phyloP scores from a whole-genome alignment of 2,329 filamentous ascomycete species.

The Penicillium digitatum region DNA sequence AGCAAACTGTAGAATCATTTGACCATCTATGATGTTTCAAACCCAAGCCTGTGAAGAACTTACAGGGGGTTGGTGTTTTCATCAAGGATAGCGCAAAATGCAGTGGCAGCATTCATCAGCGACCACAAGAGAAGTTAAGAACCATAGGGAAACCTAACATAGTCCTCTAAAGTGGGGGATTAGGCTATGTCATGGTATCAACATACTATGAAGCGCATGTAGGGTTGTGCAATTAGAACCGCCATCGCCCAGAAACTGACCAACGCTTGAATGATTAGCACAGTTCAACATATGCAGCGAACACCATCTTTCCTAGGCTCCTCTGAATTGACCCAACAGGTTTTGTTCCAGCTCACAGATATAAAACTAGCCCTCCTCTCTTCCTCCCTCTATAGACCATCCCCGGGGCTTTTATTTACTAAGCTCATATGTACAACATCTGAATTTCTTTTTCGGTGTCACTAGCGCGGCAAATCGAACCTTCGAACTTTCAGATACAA shows the following conservation, averaged over 20 bases:
- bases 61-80: neutral
- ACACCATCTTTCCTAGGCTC: neutral
- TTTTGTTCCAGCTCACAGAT: neutral
- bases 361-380: neutral
- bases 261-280: neutral
- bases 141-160: neutral
- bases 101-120: too few species aligned
- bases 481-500: too few species aligned
- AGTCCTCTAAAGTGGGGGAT: neutral
- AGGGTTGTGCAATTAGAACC: neutral
- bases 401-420: too few species aligned
- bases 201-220: neutral
- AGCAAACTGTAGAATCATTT: conserved; percentile 11
- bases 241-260: neutral
- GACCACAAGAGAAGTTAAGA: neutral
- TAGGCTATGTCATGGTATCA: neutral
- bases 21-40: neutral
- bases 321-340: neutral
- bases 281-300: neutral
- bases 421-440: too few species aligned
- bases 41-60: neutral
- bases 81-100: neutral
- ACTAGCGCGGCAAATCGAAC: too few species aligned
- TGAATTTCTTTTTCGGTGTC: too few species aligned
- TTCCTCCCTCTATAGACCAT: too few species aligned